These are phyloP conservation scores for Pulicaria dysenterica DNA, from an alignment of 129 eudicot genomes.

Conservation along the genomic window DNA sequence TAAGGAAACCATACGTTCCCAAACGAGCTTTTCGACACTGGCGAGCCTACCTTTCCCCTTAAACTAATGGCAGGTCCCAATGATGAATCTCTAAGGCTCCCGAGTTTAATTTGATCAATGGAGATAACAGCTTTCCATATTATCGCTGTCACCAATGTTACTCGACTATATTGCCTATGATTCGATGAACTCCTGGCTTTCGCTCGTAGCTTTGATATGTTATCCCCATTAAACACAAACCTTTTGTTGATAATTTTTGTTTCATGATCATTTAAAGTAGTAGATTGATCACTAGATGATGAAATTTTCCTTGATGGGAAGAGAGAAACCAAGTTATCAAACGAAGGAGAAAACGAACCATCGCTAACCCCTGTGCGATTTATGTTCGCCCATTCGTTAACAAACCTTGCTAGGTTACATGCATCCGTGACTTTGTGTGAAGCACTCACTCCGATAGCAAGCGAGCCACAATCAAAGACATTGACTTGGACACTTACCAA, in stretches of 20 bases:
- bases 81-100: slow-evolving; percentile 16
- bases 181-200: neutral
- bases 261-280: neutral
- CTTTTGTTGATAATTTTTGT: slow-evolving; percentile 12
- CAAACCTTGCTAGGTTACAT: slow-evolving; percentile 28
- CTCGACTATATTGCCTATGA: slow-evolving; percentile 26
- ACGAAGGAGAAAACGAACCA: slow-evolving; percentile 1
- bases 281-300: neutral
- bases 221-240: slow-evolving; percentile 19
- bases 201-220: slow-evolving; percentile 30
- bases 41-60: slow-evolving; percentile 26
- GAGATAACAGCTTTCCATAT: slow-evolving; percentile 35
- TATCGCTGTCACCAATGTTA: slow-evolving; percentile 31
- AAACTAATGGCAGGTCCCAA: slow-evolving; percentile 33
- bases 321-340: slow-evolving; percentile 23
- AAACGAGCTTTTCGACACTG: slow-evolving; percentile 24
- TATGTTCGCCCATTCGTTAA: slow-evolving; percentile 39
- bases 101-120: slow-evolving; percentile 21
- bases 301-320: slow-evolving; percentile 26
- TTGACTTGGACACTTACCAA: slow-evolving; percentile 45
- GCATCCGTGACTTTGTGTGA: slow-evolving; percentile 52
- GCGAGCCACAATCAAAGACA: slow-evolving; percentile 47
- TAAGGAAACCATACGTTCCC: slow-evolving; percentile 36
- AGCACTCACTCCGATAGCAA: slow-evolving; percentile 46
- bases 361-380: neutral